Base-by-base conservation (phyloP, 441 rosid species). In the Dalechampia spathulata region DNA sequence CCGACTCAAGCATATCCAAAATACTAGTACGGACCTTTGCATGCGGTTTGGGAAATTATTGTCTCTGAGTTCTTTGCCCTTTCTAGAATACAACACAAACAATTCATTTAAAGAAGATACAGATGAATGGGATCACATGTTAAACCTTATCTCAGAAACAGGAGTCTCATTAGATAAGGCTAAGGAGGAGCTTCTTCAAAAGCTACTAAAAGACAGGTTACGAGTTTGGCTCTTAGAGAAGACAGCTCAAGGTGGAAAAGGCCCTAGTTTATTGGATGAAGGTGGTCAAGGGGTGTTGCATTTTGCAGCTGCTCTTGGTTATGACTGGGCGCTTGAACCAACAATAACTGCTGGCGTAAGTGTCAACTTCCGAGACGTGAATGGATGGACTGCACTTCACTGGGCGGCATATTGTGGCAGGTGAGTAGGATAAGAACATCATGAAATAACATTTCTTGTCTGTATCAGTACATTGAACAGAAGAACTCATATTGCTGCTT, bases 321-420 rank as follows among this genome's bases (percentile, higher is more conserved):
- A 86, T 76, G 90, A 87, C 62, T 87, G 96, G 96, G 98, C 93
- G 52, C 72, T 86, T 44, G 86, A 83, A 62, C 96, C 96, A 26
- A 88, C 86, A 8, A 65, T 81, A 54, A 52, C 74, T 48, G 81
- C 95, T 1, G 98, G 98, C 62, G 96, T 88, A 55, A 88, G 75
- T 65, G 81, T 84, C 62, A 83, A 91, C 69, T 91, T 88, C 64
- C 89, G 98, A 5, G 98, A 91, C 62, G 76, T 66, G 17, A 86
- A 86, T 71, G 98, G 98, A 30, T 91, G 98, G 98, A 91, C 96
- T 36, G 98, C 95, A 60, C 96, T 91, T 69, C 98, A 91, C 54
- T 91, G 98, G 98, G 98, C 98, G 39, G 98, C 98, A 58, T 81
- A 65, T 69, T 79, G 65, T 68, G 96, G 98, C 80, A 91, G 96